phyloP scores from a whole-genome alignment of 2,329 filamentous ascomycete genomes.

The Mollisiaceae sp. region DNA sequence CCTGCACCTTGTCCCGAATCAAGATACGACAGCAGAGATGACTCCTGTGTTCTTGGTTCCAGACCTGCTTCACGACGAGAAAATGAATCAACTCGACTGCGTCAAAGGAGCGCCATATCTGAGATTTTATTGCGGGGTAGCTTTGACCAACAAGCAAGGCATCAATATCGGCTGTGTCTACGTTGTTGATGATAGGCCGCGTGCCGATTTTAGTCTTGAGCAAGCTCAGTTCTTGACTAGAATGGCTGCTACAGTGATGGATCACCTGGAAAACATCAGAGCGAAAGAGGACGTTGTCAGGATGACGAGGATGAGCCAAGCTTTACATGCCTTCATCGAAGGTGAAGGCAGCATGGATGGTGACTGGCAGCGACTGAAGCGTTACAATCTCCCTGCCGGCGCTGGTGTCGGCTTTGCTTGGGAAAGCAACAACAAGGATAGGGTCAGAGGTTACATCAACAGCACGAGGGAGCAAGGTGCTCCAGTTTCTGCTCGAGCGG shows the following conservation, averaged over 20 bases:
- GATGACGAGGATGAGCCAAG: constrained; percentile 57
- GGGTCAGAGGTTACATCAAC: constrained; percentile 16
- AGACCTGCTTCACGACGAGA: constrained; percentile 30
- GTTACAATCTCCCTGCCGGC: constrained; percentile 31
- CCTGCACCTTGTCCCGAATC: constrained; percentile 24
- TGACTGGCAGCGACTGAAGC: constrained; percentile 34
- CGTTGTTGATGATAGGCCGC: constrained; percentile 61
- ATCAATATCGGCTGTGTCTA: constrained; percentile 39
- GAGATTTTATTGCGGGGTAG: constrained; percentile 37
- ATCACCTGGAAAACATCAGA: constrained; percentile 63
- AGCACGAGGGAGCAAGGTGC: constrained; percentile 16
- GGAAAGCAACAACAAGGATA: constrained; percentile 32
- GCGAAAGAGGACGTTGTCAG: constrained; percentile 56
- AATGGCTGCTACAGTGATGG: constrained; percentile 60
- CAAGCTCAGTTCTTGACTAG: constrained; percentile 62
- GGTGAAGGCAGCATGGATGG: constrained; percentile 43
- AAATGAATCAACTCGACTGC: constrained; percentile 30
- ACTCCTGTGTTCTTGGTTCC: constrained; percentile 30
- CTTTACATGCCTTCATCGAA: constrained; percentile 58
- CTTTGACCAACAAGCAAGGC: constrained; percentile 34
- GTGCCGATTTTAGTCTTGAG: constrained; percentile 53
- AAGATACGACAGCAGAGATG: constrained; percentile 25
- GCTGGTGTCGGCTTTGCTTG: constrained; percentile 34
- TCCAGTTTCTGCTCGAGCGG: background rate
- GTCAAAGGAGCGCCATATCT: constrained; percentile 30